phyloP scores from a whole-genome alignment of 352 stramenopile species.

The Phytophthora fragariaefolia region DNA sequence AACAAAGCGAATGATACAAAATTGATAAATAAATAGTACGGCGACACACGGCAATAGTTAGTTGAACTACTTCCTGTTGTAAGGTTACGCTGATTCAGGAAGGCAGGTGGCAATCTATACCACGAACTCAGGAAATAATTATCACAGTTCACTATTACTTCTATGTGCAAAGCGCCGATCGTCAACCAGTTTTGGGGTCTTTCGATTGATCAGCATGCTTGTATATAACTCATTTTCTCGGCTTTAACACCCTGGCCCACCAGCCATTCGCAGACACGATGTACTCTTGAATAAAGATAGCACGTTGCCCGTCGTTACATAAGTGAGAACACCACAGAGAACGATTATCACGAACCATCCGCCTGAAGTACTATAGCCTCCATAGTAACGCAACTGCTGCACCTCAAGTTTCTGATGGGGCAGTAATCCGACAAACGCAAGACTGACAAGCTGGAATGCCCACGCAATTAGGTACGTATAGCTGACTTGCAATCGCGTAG shows the following conservation, averaged over 20 bases:
- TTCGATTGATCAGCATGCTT: neutral
- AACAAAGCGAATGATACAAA: too few species aligned
- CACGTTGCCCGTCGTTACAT: slow-evolving; percentile 49
- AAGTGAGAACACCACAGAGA: slow-evolving; percentile 46
- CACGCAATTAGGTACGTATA: slow-evolving; percentile 62
- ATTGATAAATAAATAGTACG: too few species aligned
- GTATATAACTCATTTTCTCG: neutral
- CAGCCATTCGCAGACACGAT: slow-evolving; percentile 67
- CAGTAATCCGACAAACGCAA: slow-evolving; percentile 53
- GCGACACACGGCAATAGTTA: too few species aligned
- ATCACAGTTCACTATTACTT: too few species aligned
- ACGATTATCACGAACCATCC: slow-evolving; percentile 48
- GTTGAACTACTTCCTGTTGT: too few species aligned
- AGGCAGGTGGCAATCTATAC: too few species aligned
- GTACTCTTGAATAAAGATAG: slow-evolving; percentile 61
- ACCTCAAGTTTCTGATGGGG: slow-evolving; percentile 69
- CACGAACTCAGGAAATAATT: too few species aligned
- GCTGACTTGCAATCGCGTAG: slow-evolving; percentile 48
- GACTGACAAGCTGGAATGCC: slow-evolving; percentile 51
- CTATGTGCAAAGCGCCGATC: too few species aligned
- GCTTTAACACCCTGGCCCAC: slow-evolving; percentile 56
- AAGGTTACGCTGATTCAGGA: too few species aligned
- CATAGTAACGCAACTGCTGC: slow-evolving; percentile 70
- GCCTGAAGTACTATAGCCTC: slow-evolving; percentile 53
- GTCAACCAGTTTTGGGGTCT: too few species aligned